These are phyloP conservation scores for Nicotiana undulata DNA, from an alignment of 257 asterid genomes.

Conservation along the genomic window DNA sequence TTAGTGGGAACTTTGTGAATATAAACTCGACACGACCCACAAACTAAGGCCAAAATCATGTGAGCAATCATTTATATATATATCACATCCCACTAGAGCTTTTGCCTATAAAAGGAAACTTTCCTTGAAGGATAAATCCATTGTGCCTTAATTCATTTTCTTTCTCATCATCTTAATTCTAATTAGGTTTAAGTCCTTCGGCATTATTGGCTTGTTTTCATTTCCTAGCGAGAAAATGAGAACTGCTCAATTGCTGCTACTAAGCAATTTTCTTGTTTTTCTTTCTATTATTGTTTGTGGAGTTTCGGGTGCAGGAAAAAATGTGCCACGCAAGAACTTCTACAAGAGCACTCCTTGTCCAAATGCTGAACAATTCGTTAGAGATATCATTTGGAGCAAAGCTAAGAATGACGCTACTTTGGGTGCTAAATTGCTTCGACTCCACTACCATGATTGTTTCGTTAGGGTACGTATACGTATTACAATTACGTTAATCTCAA, in stretches of 20 bases:
- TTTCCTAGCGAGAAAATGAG: neutral
- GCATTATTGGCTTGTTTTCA: neutral
- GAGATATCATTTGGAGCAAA: conserved; percentile 13
- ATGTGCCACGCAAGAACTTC: conserved; percentile 7
- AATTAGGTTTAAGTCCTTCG: neutral
- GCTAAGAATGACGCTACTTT: conserved; percentile 9
- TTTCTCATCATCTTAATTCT: neutral
- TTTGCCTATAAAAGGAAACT: conserved; percentile 2
- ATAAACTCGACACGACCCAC: neutral
- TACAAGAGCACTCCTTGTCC: conserved; percentile 13
- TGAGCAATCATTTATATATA: neutral
- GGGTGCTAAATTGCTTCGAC: conserved; percentile 27
- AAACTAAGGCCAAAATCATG: neutral
- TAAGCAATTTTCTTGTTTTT: neutral
- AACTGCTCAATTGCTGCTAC: neutral
- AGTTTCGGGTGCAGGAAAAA: neutral
- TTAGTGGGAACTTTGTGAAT: neutral
- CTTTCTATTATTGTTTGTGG: neutral
- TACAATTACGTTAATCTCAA: neutral
- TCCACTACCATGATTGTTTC: conserved; percentile 35
- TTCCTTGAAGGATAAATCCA: neutral
- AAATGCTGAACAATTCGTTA: conserved; percentile 16
- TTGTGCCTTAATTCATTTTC: neutral
- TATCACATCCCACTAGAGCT: neutral
- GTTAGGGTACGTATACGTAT: conserved; percentile 13